Evolutionary conservation across 371 early-diverging fungal species (phyloP), one percentile per base, ranked within the genome.

Genomic region (Syncephalis fuscata): DNA sequence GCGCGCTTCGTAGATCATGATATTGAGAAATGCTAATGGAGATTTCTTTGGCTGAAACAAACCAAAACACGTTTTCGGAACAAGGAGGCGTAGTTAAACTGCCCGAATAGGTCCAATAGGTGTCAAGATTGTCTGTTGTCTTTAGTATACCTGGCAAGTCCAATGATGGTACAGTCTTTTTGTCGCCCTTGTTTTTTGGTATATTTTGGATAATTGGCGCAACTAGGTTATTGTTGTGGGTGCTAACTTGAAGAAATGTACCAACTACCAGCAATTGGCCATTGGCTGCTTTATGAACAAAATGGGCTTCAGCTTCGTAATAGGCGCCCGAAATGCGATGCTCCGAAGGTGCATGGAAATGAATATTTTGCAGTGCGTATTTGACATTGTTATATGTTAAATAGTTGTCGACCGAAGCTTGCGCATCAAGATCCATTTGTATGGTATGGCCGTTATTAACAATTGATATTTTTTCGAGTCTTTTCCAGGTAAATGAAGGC

Each of bases 41-140:
- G 14, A 61, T 25, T 9, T 63, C 21, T 4, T 47, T 49, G 41
- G 51, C 43, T 51, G 59, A 54, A 2, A 70, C 62, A 19, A 52
- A 53, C 69, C 68, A 70, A 14, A 48, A 44, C 0, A 67, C 67
- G 19, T 61, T 56, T 43, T 71, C 69, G 14, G 64, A 53, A 53
- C 69, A 71, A 10, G 69, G 69, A 2, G 71, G 71, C 0, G 65
- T 64, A 7, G 71, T 71, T 48, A 71, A 50, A 26, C 59, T 59
- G 9, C 71, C 71, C 0, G 26, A 39, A 49, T 71, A 68, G 40
- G 55, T 54, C 48, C 55, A 67, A 14, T 57, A 52, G 26, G 54
- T 32, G 0, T 54, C 49, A 36, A 59, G 54, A 1, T 36, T 23
- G 15, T 44, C 41, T 0, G 50, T 48, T 26, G 45, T 19, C 41